phyloP scores from a whole-genome alignment of 2,329 filamentous ascomycete genomes.

The Aspergillus unguis region DNA sequence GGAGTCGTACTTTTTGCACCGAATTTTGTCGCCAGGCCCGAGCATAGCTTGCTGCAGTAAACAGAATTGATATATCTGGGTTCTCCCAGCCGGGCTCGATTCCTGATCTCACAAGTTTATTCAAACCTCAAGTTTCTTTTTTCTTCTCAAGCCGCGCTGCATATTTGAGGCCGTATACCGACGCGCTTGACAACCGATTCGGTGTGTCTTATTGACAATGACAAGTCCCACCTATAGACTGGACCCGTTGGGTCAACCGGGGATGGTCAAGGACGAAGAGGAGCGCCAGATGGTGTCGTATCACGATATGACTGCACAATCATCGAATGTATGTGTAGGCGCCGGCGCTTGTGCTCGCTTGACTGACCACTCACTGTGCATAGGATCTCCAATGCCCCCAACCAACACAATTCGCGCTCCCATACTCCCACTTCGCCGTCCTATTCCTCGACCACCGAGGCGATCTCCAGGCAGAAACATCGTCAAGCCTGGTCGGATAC shows the following conservation, averaged over 20 bases:
- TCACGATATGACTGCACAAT: slow-evolving; percentile 20
- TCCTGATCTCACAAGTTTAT: neutral
- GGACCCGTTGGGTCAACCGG: slow-evolving; percentile 17
- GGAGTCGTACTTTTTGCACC: slow-evolving; percentile 19
- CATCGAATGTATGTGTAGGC: slow-evolving; percentile 18
- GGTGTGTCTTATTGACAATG: slow-evolving; percentile 8
- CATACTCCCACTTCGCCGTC: slow-evolving; percentile 37
- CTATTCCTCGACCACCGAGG: slow-evolving; percentile 37
- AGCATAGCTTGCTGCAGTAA: slow-evolving; percentile 4
- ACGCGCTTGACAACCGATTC: neutral
- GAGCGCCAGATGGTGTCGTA: slow-evolving; percentile 19
- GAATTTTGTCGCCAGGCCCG: slow-evolving; percentile 3
- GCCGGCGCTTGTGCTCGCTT: slow-evolving; percentile 1
- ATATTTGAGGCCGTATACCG: too few species aligned
- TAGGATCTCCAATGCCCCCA: slow-evolving; percentile 21
- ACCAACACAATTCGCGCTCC: slow-evolving; percentile 20
- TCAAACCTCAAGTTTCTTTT: too few species aligned
- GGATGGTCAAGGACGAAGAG: slow-evolving; percentile 13
- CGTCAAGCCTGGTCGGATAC: slow-evolving; percentile 32
- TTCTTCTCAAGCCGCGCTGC: too few species aligned
- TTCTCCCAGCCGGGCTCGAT: slow-evolving; percentile 5
- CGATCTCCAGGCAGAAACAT: slow-evolving; percentile 30
- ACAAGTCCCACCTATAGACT: slow-evolving; percentile 16
- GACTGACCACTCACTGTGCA: slow-evolving; percentile 10
- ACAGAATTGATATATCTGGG: slow-evolving; percentile 17